Conservation (phyloP, 768 basidiomycete species). For the Boletus pseudo-olivaceus region DNA sequence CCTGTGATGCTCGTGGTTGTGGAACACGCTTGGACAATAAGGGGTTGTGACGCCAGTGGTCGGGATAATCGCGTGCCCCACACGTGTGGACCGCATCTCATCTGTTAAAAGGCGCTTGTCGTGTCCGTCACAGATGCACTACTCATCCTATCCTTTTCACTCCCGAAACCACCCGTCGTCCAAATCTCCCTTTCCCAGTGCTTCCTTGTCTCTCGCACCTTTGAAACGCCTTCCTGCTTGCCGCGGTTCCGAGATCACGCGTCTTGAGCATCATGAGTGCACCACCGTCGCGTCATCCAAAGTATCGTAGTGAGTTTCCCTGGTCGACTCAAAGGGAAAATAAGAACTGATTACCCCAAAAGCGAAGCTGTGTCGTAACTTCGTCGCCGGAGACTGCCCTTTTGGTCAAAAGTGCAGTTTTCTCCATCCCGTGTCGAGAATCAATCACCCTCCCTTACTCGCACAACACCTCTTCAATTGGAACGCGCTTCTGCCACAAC, state of each 20-base stretch:
- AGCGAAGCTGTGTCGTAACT: conserved; percentile 39
- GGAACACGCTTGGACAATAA: conserved; percentile 15
- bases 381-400: conserved; percentile 34
- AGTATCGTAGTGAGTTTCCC: conserved; percentile 31
- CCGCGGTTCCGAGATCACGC: conserved; percentile 3
- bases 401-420: conserved; percentile 39
- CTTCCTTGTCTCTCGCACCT: not conserved
- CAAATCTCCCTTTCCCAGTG: not conserved
- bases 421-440: conserved; percentile 28
- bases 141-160: conserved; percentile 10
- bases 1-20: not conserved
- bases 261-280: conserved; percentile 7
- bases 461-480: conserved; percentile 14
- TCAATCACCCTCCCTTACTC: conserved; percentile 13
- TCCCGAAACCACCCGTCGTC: not conserved
- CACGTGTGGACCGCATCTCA: conserved; percentile 32
- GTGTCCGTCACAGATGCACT: conserved; percentile 21
- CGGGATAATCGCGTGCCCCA: conserved; percentile 30
- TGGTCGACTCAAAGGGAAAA: not conserved
- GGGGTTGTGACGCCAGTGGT: conserved; percentile 9
- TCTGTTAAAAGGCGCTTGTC: conserved; percentile 28
- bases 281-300: conserved; percentile 16
- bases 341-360: conserved; percentile 3
- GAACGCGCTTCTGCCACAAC: conserved; percentile 18
- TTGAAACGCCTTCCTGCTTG: not conserved